A percentile compares a stretch with the other conserved stretches of the same genome.
phyloP scores from a whole-genome alignment of 805 yeast species.

The Wickerhamomyces strasburgensis region DNA sequence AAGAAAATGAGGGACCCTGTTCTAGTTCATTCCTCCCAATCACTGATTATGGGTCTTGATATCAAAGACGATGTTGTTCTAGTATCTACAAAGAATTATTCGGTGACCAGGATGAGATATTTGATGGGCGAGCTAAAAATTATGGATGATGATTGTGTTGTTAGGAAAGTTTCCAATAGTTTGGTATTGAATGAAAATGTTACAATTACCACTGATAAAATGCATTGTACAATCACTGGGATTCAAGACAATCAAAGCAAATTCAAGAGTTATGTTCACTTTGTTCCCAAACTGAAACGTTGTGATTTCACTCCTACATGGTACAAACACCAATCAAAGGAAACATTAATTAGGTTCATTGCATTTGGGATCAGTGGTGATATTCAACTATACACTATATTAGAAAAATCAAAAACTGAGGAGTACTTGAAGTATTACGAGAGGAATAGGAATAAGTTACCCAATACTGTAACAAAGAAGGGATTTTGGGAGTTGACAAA shows the following conservation, averaged over 20 bases:
- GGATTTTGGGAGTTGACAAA: slow-evolving; percentile 20
- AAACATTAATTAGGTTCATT: slow-evolving; percentile 18
- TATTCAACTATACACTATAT: slow-evolving; percentile 24
- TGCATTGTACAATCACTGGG: slow-evolving; percentile 18
- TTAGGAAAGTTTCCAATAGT: slow-evolving; percentile 19
- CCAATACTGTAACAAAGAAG: slow-evolving; percentile 14
- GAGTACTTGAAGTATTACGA: slow-evolving; percentile 2
- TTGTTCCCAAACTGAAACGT: slow-evolving; percentile 28
- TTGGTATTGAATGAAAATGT: slow-evolving; percentile 9
- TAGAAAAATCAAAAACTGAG: slow-evolving; percentile 8
- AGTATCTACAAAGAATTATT: slow-evolving; percentile 27
- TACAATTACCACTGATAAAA: slow-evolving; percentile 19
- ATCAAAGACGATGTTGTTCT: slow-evolving; percentile 18
- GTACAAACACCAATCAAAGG: slow-evolving; percentile 15
- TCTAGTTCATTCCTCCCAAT: slow-evolving; percentile 5
- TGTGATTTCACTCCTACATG: slow-evolving; percentile 31
- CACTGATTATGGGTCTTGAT: slow-evolving; percentile 20
- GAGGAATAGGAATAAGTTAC: background rate
- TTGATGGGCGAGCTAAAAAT: slow-evolving; percentile 12
- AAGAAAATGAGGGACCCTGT: slow-evolving; percentile 16
- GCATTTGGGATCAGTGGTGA: slow-evolving; percentile 36
- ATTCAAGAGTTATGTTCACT: slow-evolving; percentile 21
- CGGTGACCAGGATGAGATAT: slow-evolving; percentile 20
- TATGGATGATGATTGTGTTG: slow-evolving; percentile 16
- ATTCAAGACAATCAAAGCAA: slow-evolving; percentile 9